Percentiles rank a stretch among this genome's conserved stretches.
phyloP scores from a whole-genome alignment of 345 rosid genomes.

The Viola odorata region DNA sequence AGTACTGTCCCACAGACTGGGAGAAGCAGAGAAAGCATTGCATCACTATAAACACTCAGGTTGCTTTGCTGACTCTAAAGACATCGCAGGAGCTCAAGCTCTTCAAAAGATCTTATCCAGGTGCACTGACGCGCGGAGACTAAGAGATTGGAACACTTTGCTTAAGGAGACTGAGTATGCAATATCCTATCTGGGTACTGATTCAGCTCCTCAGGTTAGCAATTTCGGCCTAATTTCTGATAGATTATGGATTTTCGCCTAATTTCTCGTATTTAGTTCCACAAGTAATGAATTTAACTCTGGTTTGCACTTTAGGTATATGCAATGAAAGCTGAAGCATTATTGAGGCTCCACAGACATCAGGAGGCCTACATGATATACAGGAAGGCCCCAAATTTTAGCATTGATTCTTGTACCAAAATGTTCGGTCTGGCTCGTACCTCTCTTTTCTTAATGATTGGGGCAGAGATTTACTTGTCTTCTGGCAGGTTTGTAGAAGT shows the following conservation, averaged over 20 bases:
- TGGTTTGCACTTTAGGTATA: slow-evolving; percentile 28
- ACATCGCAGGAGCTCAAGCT: slow-evolving; percentile 40
- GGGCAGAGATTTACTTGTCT: slow-evolving; percentile 52
- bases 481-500: slow-evolving; percentile 54
- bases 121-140: slow-evolving; percentile 39
- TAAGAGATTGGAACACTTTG: slow-evolving; percentile 43
- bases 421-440: slow-evolving; percentile 40
- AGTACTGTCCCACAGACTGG: slow-evolving; percentile 40
- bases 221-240: background rate
- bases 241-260: background rate
- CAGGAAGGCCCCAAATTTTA: slow-evolving; percentile 36
- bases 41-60: slow-evolving; percentile 47
- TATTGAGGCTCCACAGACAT: slow-evolving; percentile 48
- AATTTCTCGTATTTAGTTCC: background rate
- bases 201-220: slow-evolving; percentile 55
- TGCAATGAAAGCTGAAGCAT: slow-evolving; percentile 60
- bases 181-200: slow-evolving; percentile 43
- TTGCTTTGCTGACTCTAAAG: slow-evolving; percentile 23
- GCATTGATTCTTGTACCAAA: slow-evolving; percentile 35
- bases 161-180: slow-evolving; percentile 41
- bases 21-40: slow-evolving; percentile 58
- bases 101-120: slow-evolving; percentile 34
- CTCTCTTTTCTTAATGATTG: slow-evolving; percentile 38
- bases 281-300: too few relatives aligned
- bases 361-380: slow-evolving; percentile 50